phyloP scores from a whole-genome alignment of 2,329 filamentous ascomycete genomes.

The Beauveria sp. region DNA sequence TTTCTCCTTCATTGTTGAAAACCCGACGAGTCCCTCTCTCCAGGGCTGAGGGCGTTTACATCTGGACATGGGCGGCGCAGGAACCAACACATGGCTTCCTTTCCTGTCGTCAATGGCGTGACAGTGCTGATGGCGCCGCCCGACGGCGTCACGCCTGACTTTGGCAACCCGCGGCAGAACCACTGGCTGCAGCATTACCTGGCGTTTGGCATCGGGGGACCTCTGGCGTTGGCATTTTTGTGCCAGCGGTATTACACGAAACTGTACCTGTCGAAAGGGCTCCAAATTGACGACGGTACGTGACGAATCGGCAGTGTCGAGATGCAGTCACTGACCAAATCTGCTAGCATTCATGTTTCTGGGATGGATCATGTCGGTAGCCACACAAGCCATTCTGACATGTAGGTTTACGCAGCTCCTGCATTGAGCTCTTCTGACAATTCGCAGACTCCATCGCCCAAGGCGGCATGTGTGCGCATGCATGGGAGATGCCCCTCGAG shows the following conservation, averaged over 20 bases:
- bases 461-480: constrained; percentile 16
- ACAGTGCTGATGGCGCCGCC: constrained; percentile 20
- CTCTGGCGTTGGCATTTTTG: constrained; percentile 19
- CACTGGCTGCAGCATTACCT: constrained; percentile 17
- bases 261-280: constrained; percentile 19
- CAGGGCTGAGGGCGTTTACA: too few relatives aligned
- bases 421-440: too few relatives aligned
- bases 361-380: constrained; percentile 17
- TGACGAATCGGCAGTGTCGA: background rate
- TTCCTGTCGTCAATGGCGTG: constrained; percentile 20
- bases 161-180: constrained; percentile 18
- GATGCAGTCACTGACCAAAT: constrained; percentile 9
- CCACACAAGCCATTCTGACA: constrained; percentile 15
- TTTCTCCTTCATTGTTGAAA: too few relatives aligned
- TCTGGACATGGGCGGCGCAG: background rate
- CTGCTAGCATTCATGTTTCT: constrained; percentile 19
- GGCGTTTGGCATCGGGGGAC: constrained; percentile 20
- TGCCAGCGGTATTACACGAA: constrained; percentile 26
- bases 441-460: constrained; percentile 13
- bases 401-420: constrained; percentile 5
- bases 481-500: constrained; percentile 18
- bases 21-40: too few relatives aligned
- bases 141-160: constrained; percentile 20
- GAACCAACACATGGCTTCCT: constrained; percentile 4
- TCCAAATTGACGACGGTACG: constrained; percentile 20